phyloP scores from a whole-genome alignment of 208 protist genomes.

The Endotrypanum monterogeii region DNA sequence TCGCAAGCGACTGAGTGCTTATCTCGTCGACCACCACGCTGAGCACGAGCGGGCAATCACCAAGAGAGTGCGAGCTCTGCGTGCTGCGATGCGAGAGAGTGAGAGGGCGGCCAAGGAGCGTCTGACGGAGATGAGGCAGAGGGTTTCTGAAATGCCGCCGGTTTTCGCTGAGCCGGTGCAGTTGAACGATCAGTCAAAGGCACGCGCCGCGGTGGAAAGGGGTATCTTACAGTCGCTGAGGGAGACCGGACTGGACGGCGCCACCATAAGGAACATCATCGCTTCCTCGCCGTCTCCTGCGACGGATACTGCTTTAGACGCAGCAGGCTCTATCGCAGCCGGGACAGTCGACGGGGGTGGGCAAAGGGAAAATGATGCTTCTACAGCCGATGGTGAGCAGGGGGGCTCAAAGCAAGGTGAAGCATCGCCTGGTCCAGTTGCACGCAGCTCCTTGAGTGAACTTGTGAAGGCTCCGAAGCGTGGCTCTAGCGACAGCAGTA shows the following conservation, averaged over 20 bases:
- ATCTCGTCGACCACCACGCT: conserved; percentile 44
- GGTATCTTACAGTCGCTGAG: conserved; percentile 70
- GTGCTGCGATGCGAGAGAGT: conserved; percentile 46
- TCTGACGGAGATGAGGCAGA: conserved; percentile 67
- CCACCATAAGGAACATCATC: conserved; percentile 61
- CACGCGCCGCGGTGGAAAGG: conserved; percentile 63
- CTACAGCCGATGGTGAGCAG: neutral
- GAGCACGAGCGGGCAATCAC: conserved; percentile 61
- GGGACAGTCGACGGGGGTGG: neutral
- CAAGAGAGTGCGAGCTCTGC: conserved; percentile 63
- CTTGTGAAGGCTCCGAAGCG: conserved; percentile 1
- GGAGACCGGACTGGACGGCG: conserved; percentile 60
- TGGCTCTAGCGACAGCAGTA: neutral
- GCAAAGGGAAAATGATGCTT: neutral
- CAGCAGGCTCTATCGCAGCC: neutral
- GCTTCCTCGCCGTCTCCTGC: conserved; percentile 7
- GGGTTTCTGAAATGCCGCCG: conserved; percentile 78
- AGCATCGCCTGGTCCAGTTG: neutral
- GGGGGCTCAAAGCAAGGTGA: neutral
- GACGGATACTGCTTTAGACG: neutral
- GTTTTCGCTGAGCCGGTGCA: conserved; percentile 82
- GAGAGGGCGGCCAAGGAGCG: conserved; percentile 50
- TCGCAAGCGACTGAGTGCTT: conserved; percentile 59
- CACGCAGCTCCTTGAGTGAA: neutral
- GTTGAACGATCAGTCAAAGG: conserved; percentile 64